These are phyloP conservation scores for Fusarium fracticaudum DNA, from an alignment of 2,329 filamentous ascomycete genomes.

Conservation along the genomic window DNA sequence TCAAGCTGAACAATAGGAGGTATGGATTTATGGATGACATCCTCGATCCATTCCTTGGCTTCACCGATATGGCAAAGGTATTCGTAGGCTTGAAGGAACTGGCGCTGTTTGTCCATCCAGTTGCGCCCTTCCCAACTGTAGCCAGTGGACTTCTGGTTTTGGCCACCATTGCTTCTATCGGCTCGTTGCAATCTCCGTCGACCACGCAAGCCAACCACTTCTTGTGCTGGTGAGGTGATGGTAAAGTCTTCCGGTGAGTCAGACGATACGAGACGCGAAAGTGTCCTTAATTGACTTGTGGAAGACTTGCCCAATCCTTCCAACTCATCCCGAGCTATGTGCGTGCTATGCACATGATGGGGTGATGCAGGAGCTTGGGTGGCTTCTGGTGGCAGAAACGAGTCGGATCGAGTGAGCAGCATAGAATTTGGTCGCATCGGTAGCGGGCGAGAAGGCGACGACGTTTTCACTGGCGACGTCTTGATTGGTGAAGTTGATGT, in stretches of 20 bases:
- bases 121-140: slow-evolving; percentile 85
- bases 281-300: slow-evolving; percentile 85
- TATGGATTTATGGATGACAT: slow-evolving; percentile 84
- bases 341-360: slow-evolving; percentile 47
- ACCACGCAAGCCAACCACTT: slow-evolving; percentile 88
- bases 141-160: slow-evolving; percentile 58
- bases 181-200: slow-evolving; percentile 82
- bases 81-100: slow-evolving; percentile 96
- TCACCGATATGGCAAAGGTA: slow-evolving; percentile 99
- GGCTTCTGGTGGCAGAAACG: slow-evolving; percentile 53
- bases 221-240: slow-evolving; percentile 79
- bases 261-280: slow-evolving; percentile 83
- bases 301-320: slow-evolving; percentile 87
- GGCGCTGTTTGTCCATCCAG: slow-evolving; percentile 99
- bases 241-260: slow-evolving; percentile 82
- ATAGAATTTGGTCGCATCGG: slow-evolving; percentile 68
- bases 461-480: slow-evolving; percentile 1
- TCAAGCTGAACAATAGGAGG: slow-evolving; percentile 94
- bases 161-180: slow-evolving; percentile 60
- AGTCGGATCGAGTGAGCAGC: slow-evolving; percentile 67
- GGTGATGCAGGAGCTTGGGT: slow-evolving; percentile 46
- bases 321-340: slow-evolving; percentile 75
- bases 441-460: slow-evolving; percentile 54
- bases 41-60: slow-evolving; percentile 98
- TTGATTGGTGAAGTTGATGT: background rate